Percentiles rank a stretch among this genome's conserved stretches.
Evolutionary conservation across 163 green algal species (phyloP).

Genomic region (Chlamydomonas reinhardtii): DNA sequence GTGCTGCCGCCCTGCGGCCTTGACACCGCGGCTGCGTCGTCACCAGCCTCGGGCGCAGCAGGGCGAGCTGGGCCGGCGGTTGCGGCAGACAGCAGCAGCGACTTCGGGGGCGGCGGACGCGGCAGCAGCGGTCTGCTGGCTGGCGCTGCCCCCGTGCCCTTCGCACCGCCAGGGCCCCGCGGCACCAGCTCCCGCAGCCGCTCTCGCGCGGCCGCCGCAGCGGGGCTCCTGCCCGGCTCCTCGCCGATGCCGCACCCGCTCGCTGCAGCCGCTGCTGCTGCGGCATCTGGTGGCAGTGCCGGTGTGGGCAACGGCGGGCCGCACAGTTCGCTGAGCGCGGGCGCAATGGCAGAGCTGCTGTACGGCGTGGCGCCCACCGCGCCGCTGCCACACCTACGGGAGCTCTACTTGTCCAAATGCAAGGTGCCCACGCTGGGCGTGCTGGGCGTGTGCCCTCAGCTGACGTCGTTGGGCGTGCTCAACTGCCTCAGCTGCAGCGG

Average conservation of each 20-base stretch:
- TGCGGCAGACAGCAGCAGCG: background rate
- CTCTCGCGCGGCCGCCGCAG: too few species aligned
- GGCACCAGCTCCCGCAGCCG: too few species aligned
- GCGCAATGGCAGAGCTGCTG: background rate
- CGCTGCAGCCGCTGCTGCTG: too few species aligned
- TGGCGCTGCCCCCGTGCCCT: background rate
- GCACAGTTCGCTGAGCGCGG: background rate
- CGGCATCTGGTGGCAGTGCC: too few species aligned
- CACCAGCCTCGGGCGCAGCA: background rate
- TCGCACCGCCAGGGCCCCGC: background rate
- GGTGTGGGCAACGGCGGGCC: background rate
- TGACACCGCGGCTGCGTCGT: background rate
- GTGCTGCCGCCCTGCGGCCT: slow-evolving; percentile 41
- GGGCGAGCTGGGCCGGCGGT: background rate
- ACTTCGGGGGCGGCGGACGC: background rate
- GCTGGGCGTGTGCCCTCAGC: slow-evolving; percentile 36
- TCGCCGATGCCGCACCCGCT: too few species aligned
- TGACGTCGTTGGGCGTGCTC: slow-evolving; percentile 30
- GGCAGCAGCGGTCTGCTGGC: too few species aligned
- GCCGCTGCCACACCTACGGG: slow-evolving; percentile 31
- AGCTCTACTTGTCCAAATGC: slow-evolving; percentile 51
- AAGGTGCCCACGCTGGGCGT: slow-evolving; percentile 42
- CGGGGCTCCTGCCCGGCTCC: too few species aligned
- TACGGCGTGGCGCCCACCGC: slow-evolving; percentile 12
- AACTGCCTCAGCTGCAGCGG: slow-evolving; percentile 48